Conservation (phyloP, 805 yeast species). For the Candida peoriensis region DNA sequence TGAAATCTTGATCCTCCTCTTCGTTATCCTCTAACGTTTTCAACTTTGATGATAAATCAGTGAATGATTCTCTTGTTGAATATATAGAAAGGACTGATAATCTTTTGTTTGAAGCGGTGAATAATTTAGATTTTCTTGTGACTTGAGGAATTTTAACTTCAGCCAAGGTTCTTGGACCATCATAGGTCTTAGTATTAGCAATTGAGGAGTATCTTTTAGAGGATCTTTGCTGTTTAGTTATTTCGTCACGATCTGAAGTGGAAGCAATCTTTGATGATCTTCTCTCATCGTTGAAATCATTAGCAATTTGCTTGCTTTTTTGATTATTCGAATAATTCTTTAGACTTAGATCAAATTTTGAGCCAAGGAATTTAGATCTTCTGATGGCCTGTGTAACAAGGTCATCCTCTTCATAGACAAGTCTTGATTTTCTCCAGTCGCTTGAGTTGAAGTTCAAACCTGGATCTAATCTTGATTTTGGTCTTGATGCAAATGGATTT, state of each 20-base stretch:
- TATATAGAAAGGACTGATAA: conserved; percentile 67
- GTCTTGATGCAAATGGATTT: conserved; percentile 34
- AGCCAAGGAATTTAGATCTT: conserved; percentile 40
- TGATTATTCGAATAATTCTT: conserved; percentile 23
- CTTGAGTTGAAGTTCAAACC: conserved; percentile 28
- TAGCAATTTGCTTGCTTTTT: conserved; percentile 8
- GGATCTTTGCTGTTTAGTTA: not conserved
- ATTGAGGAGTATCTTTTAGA: conserved; percentile 10
- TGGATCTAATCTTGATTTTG: conserved; percentile 39
- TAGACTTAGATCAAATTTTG: conserved; percentile 31
- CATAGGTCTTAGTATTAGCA: conserved; percentile 6
- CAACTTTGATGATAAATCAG: conserved; percentile 46
- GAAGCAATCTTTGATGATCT: conserved; percentile 21
- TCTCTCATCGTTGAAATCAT: conserved; percentile 10
- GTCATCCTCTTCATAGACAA: conserved; percentile 20
- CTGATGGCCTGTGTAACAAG: conserved; percentile 37
- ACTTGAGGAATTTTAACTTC: conserved; percentile 68
- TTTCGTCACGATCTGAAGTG: conserved; percentile 18
- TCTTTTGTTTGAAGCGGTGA: conserved; percentile 59
- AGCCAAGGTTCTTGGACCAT: conserved; percentile 47
- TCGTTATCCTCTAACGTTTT: conserved; percentile 20
- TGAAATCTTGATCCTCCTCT: conserved; percentile 6
- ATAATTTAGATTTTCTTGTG: conserved; percentile 60
- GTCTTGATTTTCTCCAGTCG: conserved; percentile 16
- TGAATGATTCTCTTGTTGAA: conserved; percentile 61